Conservation (phyloP, 169 alveolate species). For the Babesia divergens region DNA sequence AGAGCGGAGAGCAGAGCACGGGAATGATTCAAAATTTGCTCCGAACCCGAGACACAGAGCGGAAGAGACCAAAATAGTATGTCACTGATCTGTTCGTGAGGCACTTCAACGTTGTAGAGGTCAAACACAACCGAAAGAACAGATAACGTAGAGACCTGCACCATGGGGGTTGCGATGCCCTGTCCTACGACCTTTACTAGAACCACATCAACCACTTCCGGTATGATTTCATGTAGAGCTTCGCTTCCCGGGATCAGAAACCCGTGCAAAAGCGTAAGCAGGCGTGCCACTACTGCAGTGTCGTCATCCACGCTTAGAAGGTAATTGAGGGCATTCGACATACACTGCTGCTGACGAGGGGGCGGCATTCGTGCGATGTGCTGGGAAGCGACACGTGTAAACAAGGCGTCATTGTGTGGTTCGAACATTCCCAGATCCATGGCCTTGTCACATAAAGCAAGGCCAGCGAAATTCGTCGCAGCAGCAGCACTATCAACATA, state of each 20-base stretch:
- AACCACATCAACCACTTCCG: constrained; percentile 17
- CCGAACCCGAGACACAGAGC: constrained; percentile 3
- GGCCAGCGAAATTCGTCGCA: neutral
- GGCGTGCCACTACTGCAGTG: neutral
- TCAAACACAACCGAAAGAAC: neutral
- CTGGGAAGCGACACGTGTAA: neutral
- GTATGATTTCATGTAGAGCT: neutral
- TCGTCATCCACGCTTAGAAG: neutral
- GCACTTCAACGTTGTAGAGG: neutral
- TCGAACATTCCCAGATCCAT: neutral
- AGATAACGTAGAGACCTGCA: neutral
- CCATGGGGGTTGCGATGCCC: neutral
- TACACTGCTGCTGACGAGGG: neutral
- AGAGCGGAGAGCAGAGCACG: neutral
- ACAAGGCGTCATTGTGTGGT: neutral
- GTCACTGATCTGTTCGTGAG: constrained; percentile 15
- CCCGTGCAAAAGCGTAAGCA: constrained; percentile 4
- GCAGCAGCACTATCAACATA: neutral
- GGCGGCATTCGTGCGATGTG: constrained; percentile 11
- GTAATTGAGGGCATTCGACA: neutral
- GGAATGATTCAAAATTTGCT: neutral
- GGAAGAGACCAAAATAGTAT: constrained; percentile 16
- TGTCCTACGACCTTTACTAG: neutral
- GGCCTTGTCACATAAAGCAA: neutral
- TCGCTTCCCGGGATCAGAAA: neutral